Evolutionary conservation across 129 eudicot species (phyloP).

Genomic region (Tanacetum coccineum): DNA sequence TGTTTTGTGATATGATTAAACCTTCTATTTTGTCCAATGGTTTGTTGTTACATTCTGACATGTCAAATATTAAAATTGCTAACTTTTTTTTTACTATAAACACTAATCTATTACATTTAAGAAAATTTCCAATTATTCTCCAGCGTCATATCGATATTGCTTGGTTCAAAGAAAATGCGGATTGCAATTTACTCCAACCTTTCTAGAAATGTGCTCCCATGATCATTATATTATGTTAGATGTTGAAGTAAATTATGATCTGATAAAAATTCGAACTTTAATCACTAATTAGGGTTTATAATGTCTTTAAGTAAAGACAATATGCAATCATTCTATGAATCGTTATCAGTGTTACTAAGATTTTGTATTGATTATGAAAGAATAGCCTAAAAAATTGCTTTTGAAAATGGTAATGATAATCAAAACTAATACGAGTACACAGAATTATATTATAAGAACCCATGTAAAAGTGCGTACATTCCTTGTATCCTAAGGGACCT

Average conservation of each 20-base stretch:
- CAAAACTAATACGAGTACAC: background rate
- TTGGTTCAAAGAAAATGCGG: constrained; percentile 9
- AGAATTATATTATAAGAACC: background rate
- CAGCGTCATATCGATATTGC: background rate
- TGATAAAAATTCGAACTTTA: too few relatives aligned
- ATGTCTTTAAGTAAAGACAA: too few relatives aligned
- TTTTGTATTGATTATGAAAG: constrained; percentile 1
- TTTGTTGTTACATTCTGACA: too few relatives aligned
- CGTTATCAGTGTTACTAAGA: background rate
- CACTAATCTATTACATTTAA: too few relatives aligned
- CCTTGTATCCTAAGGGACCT: constrained; percentile 30
- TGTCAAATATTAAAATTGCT: background rate
- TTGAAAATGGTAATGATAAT: background rate
- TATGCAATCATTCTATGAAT: background rate
- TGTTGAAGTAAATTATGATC: too few relatives aligned
- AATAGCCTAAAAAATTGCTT: background rate
- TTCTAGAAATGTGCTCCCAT: background rate
- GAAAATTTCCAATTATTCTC: too few relatives aligned
- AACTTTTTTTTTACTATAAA: background rate
- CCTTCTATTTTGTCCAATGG: too few relatives aligned
- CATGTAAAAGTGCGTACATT: constrained; percentile 22
- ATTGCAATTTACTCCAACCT: constrained; percentile 7
- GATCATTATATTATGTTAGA: background rate
- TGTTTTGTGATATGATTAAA: too few relatives aligned
- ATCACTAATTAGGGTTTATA: too few relatives aligned